Evolutionary conservation across 345 rosid species (phyloP), one percentile per base, ranked within the genome.

Genomic region (Gossypium arboreum): DNA sequence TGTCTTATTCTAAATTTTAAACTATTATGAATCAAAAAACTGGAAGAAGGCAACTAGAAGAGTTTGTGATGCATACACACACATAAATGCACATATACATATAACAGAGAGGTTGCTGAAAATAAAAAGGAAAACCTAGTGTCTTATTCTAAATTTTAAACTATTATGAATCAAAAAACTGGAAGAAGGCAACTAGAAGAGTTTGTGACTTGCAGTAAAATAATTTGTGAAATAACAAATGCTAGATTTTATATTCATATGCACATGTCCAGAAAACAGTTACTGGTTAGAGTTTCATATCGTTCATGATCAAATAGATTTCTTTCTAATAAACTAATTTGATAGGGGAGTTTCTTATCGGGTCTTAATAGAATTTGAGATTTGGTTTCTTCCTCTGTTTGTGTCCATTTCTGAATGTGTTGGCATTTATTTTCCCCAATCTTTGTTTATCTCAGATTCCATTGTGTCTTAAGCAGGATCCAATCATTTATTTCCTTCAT

Each of bases 201-300:
- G 72, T 68, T 68, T 68, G 72, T 68, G 72, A 25, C 58, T 68
- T 68, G 7, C 56, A 3, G 58, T 50, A 24, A 68, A 67, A 50
- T 50, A 15, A 24, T 68, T 48, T 13, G 11, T 57, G 62, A 57
- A 20, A 20, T 12, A 22, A 57, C 15, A 57, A 22, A 57, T 11
- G 4, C 29, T 57, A 22, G 62, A 22, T 57, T 57, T 57, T 10
- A 57, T 22, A 57, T 57, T 22, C 15, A 20, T 22, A 18, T 57
- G 62, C 16, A 9, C 29, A 57, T 57, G 70, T 65, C 27, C 17
- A 18, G 9, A 15, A 47, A 15, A 15, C 57, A 48, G 57, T 68
- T 45, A 47, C 70, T 8, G 48, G 25, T 16, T 51, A 69, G 73
- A 17, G 29, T 34, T n/a, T 70, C 34, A 25, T 52, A n/a, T 54